Evolutionary conservation across 192 early-diverging fungal species (phyloP).

Genomic region (Coemansia sp.): DNA sequence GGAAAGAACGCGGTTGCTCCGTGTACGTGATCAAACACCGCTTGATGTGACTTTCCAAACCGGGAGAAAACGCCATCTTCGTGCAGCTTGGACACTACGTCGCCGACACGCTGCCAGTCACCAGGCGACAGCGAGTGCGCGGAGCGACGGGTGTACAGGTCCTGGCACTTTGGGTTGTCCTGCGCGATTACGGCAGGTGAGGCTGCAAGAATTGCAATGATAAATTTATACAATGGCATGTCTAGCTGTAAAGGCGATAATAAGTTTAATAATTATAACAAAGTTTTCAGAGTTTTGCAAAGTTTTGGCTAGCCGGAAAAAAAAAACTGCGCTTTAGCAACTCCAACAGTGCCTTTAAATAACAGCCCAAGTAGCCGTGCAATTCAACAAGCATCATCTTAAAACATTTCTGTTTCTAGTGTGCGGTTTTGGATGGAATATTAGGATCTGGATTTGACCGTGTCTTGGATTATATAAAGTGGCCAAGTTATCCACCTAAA

Average conservation of each 20-base stretch:
- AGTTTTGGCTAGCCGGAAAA: too few species aligned
- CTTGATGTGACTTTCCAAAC: constrained; percentile 41
- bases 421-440: background rate
- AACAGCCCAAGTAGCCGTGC: background rate
- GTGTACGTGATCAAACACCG: constrained; percentile 40
- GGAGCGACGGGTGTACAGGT: constrained; percentile 29
- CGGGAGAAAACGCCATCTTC: constrained; percentile 36
- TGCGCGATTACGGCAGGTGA: constrained; percentile 13
- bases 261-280: background rate
- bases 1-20: constrained; percentile 49
- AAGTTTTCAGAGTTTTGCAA: too few species aligned
- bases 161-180: constrained; percentile 21
- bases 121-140: constrained; percentile 36
- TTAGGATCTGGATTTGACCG: background rate
- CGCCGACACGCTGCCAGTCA: constrained; percentile 37
- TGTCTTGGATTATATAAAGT: background rate
- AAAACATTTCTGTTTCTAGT: background rate
- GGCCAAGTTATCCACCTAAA: background rate
- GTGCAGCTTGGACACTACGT: constrained; percentile 32
- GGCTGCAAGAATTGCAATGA: constrained; percentile 9
- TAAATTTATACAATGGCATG: constrained; percentile 4
- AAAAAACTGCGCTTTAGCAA: background rate
- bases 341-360: background rate
- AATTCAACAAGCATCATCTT: background rate
- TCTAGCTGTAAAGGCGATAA: background rate